Evolutionary conservation across 2,329 filamentous ascomycete species (phyloP), one percentile per base, ranked within the genome.

Genomic region (Colletotrichum sp.): DNA sequence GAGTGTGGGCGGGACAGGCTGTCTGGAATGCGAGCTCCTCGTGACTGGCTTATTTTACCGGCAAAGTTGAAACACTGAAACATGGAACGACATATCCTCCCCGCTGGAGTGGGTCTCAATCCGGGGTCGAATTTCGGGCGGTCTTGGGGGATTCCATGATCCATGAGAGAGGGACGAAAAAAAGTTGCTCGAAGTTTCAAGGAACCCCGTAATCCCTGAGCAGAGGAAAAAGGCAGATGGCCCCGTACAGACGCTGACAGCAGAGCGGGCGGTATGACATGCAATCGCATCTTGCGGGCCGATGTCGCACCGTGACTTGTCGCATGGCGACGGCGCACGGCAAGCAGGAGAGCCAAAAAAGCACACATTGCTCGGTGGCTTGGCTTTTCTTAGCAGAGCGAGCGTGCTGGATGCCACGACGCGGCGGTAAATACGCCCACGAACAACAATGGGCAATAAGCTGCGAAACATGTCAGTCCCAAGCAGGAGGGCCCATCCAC

Each of bases 31-130:
- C 39, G 59, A 32, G 65, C 57, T 34, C 24, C 61, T 39, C 64
- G 26, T 72, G 72, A 72, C 52, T 66, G 72, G 71, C 72, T 65
- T n/a, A 16, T 71, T 71, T 57, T 67, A 64, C 36, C 63, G 36
- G 72, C 63, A 63, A 48, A 76, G 69, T 73, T 76, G 76, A 77
- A 76, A 74, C 76, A 64, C 76, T 77, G 76, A 76, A 76, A 77
- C 69, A 69, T 68, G 57, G 71, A 74, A 76, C 74, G 64, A 76
- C 64, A 59, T 30, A 21, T 57, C 59, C 71, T 32, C 65, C 61
- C 66, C 72, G 52, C 52, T 61, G n/a, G 48, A 36, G 76, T 77
- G 74, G 76, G 36, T 39, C 66, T 39, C 55, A 39, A 57, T 76
- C 69, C 52, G 74, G 76, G 76, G 69, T 77, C n/a, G 55, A 73